Evolutionary conservation across 1,284 basidiomycete species (phyloP).

Genomic region (Ganoderma lucidum): DNA sequence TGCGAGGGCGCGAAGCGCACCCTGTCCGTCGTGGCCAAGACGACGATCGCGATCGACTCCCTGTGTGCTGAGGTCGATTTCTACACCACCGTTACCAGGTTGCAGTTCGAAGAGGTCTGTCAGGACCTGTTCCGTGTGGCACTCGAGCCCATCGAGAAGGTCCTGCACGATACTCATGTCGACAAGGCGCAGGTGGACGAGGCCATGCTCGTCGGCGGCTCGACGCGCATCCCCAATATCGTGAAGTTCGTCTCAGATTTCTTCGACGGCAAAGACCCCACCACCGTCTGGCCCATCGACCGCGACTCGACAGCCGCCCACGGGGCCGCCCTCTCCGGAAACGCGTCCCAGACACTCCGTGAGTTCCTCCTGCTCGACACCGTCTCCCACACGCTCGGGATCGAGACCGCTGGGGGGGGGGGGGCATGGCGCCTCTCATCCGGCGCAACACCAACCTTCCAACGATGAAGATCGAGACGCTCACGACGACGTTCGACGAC

Average conservation of each 20-base stretch:
- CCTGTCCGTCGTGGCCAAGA: too few relatives aligned
- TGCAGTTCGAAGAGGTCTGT: too few relatives aligned
- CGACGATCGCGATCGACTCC: too few relatives aligned
- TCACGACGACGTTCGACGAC: slow-evolving; percentile 99
- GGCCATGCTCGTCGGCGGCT: slow-evolving; percentile 97
- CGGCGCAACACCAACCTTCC: slow-evolving; percentile 99
- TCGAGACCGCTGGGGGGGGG: slow-evolving; percentile 99
- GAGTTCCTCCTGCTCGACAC: slow-evolving; percentile 98
- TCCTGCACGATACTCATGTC: slow-evolving; percentile 46
- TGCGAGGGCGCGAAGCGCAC: too few relatives aligned
- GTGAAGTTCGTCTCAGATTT: slow-evolving; percentile 98
- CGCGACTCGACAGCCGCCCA: slow-evolving; percentile 99
- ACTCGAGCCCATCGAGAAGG: too few relatives aligned
- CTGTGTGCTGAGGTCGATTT: too few relatives aligned
- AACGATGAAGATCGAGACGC: slow-evolving; percentile 98
- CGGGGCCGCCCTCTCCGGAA: slow-evolving; percentile 98
- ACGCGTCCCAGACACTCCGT: slow-evolving; percentile 98
- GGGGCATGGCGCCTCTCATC: slow-evolving; percentile 96
- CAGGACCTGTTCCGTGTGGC: too few relatives aligned
- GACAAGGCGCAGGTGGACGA: slow-evolving; percentile 96
- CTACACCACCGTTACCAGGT: too few relatives aligned
- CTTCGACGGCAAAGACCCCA: slow-evolving; percentile 97
- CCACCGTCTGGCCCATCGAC: slow-evolving; percentile 89
- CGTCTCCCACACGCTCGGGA: slow-evolving; percentile 94
- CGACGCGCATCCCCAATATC: slow-evolving; percentile 98